Evolutionary conservation across 2,329 filamentous ascomycete genomes (phyloP), one percentile per base, ranked within the genome.

Genomic region (Fusarium udum): DNA sequence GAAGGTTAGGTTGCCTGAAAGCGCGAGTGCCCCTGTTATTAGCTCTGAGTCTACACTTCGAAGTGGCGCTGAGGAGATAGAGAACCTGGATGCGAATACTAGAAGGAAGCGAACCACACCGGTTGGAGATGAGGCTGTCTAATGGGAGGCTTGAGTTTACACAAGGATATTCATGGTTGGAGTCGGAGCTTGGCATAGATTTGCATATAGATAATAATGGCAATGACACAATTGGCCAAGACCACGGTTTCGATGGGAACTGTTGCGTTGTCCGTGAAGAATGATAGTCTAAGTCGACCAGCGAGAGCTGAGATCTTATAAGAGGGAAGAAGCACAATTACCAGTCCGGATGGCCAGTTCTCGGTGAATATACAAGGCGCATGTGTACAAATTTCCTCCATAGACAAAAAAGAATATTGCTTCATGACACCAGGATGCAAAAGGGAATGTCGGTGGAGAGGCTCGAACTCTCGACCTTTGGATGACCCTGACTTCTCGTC

Each of bases 401-500:
- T 1, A 24, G 0, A 7, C 15, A 24, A 43, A 43, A 42, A 43
- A 9, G n/a, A 12, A 24, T 11, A 3, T 4, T 43, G 14, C 6
- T 24, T 4, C 0, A 10, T 6, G 11, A 6, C 8, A 42, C 9
- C 9, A 6, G 22, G 22, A 24, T 16, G 10, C 40, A 43, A 43
- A 43, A 43, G n/a, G 1, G 4, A 18, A 18, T 43, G 40, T 43
- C 40, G 40, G 40, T 43, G 40, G 39, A 42, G 75, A 77, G 75
- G 74, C 55, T 77, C 75, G 75, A 77, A 77, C 75, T 77, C 75
- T 61, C 75, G 75, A 77, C 75, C 75, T 77, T 77, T 77, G 75
- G 75, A 77, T 77, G 28, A 69, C 75, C 61, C 72, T 77, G 43
- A 46, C 65, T 57, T 77, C 10, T 7, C 8, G 40, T 7, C 9